Evolutionary conservation across 352 stramenopile species (phyloP), one percentile per base, ranked within the genome.

Genomic region (Globisporangium cylindrosporum): DNA sequence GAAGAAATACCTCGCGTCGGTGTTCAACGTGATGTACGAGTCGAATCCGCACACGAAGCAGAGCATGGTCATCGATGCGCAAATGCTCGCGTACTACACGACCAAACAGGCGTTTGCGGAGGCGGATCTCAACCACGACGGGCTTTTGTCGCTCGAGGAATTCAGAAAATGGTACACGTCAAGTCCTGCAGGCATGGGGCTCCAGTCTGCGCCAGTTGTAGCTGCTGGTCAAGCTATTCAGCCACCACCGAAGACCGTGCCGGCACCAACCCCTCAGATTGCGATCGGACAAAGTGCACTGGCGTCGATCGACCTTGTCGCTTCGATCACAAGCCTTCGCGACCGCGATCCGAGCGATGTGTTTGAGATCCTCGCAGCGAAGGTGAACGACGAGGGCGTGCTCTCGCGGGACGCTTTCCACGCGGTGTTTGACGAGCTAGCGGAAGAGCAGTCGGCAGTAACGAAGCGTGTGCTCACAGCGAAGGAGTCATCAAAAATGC

Each of bases 51-150:
- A 62, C 20, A 73, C 61, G 55, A 84, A 74, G 49, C 65, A 77
- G 51, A 71, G 67, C 1, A 73, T 91, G 56, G 68, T 73, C 12
- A 83, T 93, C 43, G 77, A 90, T 36, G 70, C 89, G 1, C 73
- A 80, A 60, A 49, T 64, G 29, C 73, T 97, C 24, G 90, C 90
- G 15, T 64, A 74, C 48, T 91, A 83, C 66, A 97, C 90, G 51
- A 90, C 87, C 4, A 61, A 76, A 29, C 76, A 97, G 61, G 89
- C 90, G 18, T 98, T 98, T 63, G 59, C 78, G 0, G 87, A 97
- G n/a, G 90, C 83, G 14, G 93, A 98, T 72, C 58, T 92, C 18
- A 94, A 97, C 69, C 76, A 75, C 53, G 87, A 96, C 54, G 85
- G 82, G 15, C 82, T 78, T 29, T 62, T 97, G 10, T 92, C 88